Percentiles rank a stretch among this genome's conserved stretches.
Evolutionary conservation across 108 stramenopile genomes (phyloP).

Genomic region (Discostella pseudostelligera): DNA sequence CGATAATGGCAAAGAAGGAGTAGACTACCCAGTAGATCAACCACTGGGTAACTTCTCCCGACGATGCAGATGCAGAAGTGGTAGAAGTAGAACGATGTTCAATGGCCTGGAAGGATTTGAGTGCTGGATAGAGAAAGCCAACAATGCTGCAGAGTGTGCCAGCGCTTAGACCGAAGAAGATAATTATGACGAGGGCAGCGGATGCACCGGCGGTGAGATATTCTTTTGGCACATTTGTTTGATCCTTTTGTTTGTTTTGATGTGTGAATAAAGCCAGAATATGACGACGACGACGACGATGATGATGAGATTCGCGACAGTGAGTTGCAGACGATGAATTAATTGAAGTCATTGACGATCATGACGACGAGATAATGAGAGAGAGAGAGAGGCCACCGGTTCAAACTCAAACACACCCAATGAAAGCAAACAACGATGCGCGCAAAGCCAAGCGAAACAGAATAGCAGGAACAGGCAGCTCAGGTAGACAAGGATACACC

Average conservation of each 20-base stretch:
- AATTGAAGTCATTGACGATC: no score
- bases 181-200: slow-evolving; percentile 45
- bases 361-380: no score
- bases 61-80: slow-evolving; percentile 47
- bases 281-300: slow-evolving; percentile 1
- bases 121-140: slow-evolving; percentile 92
- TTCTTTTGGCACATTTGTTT: slow-evolving; percentile 80
- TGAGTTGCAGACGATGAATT: no score
- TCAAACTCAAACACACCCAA: no score
- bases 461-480: no score
- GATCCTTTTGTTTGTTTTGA: slow-evolving; percentile 46
- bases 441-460: no score
- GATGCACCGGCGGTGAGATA: slow-evolving; percentile 51
- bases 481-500: neutral
- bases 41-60: slow-evolving; percentile 92
- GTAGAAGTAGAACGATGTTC: slow-evolving; percentile 46
- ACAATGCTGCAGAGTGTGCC: slow-evolving; percentile 72
- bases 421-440: no score
- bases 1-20: slow-evolving; percentile 89
- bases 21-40: slow-evolving; percentile 95
- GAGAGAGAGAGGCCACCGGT: no score
- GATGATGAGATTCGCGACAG: no score
- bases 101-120: slow-evolving; percentile 84
- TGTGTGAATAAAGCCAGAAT: neutral
- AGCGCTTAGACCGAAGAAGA: slow-evolving; percentile 77